These are phyloP conservation scores for Cryphonectria naterciae DNA, from an alignment of 2,329 filamentous ascomycete species.

Conservation along the genomic window DNA sequence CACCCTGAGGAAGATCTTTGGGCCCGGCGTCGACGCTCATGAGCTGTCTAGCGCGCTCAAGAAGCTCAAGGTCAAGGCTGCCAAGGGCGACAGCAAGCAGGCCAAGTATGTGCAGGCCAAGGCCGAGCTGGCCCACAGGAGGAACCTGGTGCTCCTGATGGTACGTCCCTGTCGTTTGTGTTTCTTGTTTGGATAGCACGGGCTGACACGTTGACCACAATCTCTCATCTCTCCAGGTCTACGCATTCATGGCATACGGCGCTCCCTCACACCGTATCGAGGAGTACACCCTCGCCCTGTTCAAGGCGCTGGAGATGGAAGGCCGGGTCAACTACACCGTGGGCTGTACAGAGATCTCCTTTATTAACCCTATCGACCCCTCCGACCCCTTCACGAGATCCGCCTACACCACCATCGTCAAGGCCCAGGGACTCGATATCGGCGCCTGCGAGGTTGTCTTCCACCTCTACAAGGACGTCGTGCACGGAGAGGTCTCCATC, in stretches of 20 bases:
- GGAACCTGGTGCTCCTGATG: slow-evolving; percentile 27
- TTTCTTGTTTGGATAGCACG: too few relatives aligned
- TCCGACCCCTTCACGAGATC: slow-evolving; percentile 28
- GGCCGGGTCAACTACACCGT: slow-evolving; percentile 31
- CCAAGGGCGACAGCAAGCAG: slow-evolving; percentile 21
- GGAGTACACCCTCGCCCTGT: slow-evolving; percentile 27
- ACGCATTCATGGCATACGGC: slow-evolving; percentile 28
- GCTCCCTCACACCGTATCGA: slow-evolving; percentile 29
- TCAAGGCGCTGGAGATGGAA: slow-evolving; percentile 29
- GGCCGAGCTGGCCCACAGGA: slow-evolving; percentile 26
- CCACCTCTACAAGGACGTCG: slow-evolving; percentile 30
- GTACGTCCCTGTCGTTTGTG: not conserved
- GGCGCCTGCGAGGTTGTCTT: slow-evolving; percentile 29
- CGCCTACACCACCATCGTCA: slow-evolving; percentile 30
- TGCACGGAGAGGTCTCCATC: slow-evolving; percentile 24
- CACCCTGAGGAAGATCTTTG: slow-evolving; percentile 21
- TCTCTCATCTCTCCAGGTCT: slow-evolving; percentile 19
- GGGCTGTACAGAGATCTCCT: slow-evolving; percentile 30
- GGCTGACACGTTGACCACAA: too few relatives aligned
- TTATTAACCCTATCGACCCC: slow-evolving; percentile 26
- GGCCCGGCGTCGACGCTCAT: slow-evolving; percentile 25
- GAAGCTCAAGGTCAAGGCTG: slow-evolving; percentile 21
- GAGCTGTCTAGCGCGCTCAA: slow-evolving; percentile 25
- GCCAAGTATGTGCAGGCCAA: slow-evolving; percentile 27
- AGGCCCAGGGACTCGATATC: slow-evolving; percentile 30